Conservation (phyloP, 139 green algal genomes). For the Trebouxia sp. region DNA sequence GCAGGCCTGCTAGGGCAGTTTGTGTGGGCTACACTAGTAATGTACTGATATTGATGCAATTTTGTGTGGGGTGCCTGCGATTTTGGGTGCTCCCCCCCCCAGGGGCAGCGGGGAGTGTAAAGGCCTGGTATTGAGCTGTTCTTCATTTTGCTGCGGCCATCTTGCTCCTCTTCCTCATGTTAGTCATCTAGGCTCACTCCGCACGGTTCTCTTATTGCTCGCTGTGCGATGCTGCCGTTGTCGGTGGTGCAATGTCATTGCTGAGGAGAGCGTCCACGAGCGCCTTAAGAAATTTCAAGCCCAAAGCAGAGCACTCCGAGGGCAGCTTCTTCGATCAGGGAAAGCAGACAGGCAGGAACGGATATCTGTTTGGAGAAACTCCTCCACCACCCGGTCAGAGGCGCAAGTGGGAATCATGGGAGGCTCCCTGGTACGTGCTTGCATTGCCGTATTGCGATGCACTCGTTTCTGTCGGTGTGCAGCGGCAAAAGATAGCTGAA, state of each 20-base stretch:
- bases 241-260: not conserved
- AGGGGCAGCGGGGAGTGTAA: too few species aligned
- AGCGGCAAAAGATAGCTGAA: too few species aligned
- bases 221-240: not conserved
- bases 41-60: too few species aligned
- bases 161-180: too few species aligned
- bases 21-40: too few species aligned
- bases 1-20: too few species aligned
- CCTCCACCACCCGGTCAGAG: slow-evolving; percentile 70
- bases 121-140: too few species aligned
- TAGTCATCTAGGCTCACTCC: too few species aligned
- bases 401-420: slow-evolving; percentile 83
- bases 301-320: not conserved
- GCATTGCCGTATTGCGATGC: not conserved
- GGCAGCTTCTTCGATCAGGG: slow-evolving; percentile 75
- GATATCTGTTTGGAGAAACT: slow-evolving; percentile 84
- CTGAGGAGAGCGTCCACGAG: not conserved
- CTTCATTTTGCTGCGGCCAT: too few species aligned
- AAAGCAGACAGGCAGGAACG: slow-evolving; percentile 67
- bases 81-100: too few species aligned
- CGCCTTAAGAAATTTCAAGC: not conserved
- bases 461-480: not conserved
- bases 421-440: slow-evolving; percentile 75
- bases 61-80: too few species aligned
- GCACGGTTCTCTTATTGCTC: not conserved